Evolutionary conservation across 805 yeast genomes (phyloP).

Genomic region (Saccharomycopsis babjevae): DNA sequence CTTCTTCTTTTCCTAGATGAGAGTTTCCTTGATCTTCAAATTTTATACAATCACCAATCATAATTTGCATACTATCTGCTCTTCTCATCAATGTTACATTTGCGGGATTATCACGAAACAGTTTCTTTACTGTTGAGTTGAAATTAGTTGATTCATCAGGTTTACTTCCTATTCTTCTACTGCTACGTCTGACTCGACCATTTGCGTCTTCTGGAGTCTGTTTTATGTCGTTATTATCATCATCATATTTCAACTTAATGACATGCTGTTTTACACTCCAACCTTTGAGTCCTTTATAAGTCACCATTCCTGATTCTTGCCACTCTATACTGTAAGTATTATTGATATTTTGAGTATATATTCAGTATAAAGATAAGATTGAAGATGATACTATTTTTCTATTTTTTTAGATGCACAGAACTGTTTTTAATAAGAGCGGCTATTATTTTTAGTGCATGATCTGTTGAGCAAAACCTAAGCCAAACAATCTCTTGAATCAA

Average conservation of each 20-base stretch:
- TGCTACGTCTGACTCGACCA: background rate
- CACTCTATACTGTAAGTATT: background rate
- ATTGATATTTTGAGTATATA: background rate
- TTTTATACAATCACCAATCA: slow-evolving; percentile 12
- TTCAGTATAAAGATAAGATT: background rate
- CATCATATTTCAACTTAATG: background rate
- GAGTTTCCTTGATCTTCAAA: background rate
- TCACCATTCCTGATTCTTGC: background rate
- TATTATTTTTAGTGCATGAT: no score
- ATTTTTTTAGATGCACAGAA: no score
- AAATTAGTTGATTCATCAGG: background rate
- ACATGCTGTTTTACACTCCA: background rate
- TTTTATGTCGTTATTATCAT: background rate
- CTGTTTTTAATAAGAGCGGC: no score
- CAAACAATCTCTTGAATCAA: no score
- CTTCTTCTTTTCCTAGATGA: background rate
- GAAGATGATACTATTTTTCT: no score
- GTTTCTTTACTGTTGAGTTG: background rate
- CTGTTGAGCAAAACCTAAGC: no score
- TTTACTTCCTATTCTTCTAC: background rate
- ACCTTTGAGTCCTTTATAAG: background rate
- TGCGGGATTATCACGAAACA: slow-evolving; percentile 8
- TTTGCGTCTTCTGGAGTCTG: background rate
- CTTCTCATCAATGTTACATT: slow-evolving; percentile 5
- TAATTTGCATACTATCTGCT: slow-evolving; percentile 3